Base-by-base conservation (phyloP, 2,329 filamentous ascomycete genomes). In the Colletotrichum echinochloae region DNA sequence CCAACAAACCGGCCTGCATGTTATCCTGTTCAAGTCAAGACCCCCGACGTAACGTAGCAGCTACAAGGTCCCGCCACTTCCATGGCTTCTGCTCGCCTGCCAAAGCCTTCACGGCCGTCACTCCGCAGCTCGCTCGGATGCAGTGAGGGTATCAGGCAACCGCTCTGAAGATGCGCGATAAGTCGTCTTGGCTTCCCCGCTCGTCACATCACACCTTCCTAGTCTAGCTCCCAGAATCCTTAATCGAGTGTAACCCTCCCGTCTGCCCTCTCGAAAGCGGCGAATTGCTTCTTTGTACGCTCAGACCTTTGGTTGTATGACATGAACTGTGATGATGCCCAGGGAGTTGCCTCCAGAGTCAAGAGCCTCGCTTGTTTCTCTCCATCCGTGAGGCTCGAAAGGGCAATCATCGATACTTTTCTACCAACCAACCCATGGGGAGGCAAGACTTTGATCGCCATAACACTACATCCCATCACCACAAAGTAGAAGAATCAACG, bases 131-230 rank as follows among this genome's bases (percentile, higher is more conserved):
- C 23, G 37, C 37, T 48, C 39, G 18, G 39, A 48, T 44, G 41
- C 28, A 14, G 26, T 46, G 28, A 60, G 56, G 39, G 23, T 46
- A 37, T 51, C 46, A 5, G 33, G 9, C 9, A 28, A n/a, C n/a
- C 16, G 30, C 16, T 28, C 20, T 14, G 6, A 49, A 16, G 28
- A 37, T 16, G n/a, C 33, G 16, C 33, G 59, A 33, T 18, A 28
- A 48, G 16, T 26, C 44, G 30, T 26, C 59, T 60, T 60, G 59
- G 59, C 59, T 51, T 60, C 59, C 44, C 59, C 59, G 44, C 59
- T 49, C 49, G 33, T 37, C 23, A 49, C 33, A 23, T 60, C 30
- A 26, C 59, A 60, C 59, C 59, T 60, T 48, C 59, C 59, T 60
- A 60, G 57, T 46, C 41, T 30, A 60, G 57, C 33, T 26, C n/a